Evolutionary conservation across 2,329 filamentous ascomycete genomes (phyloP).

Genomic region (Curvularia lunata): DNA sequence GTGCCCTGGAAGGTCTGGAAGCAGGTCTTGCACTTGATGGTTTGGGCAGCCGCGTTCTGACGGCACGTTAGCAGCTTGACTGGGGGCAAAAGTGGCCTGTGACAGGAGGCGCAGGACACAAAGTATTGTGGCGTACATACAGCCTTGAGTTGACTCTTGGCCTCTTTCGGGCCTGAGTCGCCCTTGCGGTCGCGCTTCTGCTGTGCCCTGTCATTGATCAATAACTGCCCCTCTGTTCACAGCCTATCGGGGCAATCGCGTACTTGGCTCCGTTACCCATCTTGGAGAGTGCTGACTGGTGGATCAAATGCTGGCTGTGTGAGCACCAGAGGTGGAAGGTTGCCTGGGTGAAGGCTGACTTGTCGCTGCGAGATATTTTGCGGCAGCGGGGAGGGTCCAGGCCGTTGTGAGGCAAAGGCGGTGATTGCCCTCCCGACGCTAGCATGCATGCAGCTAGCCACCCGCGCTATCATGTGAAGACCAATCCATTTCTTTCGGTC

Average conservation of each 20-base stretch:
- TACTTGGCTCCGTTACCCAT: slow-evolving; percentile 51
- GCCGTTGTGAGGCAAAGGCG: slow-evolving; percentile 20
- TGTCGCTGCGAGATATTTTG: slow-evolving; percentile 34
- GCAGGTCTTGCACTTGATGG: slow-evolving; percentile 78
- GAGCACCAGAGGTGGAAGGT: slow-evolving; percentile 15
- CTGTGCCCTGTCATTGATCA: slow-evolving; percentile 42
- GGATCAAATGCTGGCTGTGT: slow-evolving; percentile 23
- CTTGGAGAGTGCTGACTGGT: slow-evolving; percentile 22
- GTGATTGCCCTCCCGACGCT: slow-evolving; percentile 17
- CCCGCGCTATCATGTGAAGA: slow-evolving; percentile 24
- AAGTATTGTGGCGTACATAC: slow-evolving; percentile 23
- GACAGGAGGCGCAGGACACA: background rate
- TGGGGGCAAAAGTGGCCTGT: background rate
- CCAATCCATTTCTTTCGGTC: background rate
- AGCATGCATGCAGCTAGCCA: slow-evolving; percentile 17
- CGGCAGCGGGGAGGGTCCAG: slow-evolving; percentile 29
- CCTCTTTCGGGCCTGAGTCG: slow-evolving; percentile 40
- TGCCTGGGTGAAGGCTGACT: slow-evolving; percentile 15
- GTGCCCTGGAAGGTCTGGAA: slow-evolving; percentile 81
- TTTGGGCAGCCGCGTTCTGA: slow-evolving; percentile 75
- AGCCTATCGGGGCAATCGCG: slow-evolving; percentile 3
- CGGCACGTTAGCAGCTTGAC: slow-evolving; percentile 5
- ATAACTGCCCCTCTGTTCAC: slow-evolving; percentile 10
- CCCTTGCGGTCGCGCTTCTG: slow-evolving; percentile 49
- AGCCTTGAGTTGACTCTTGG: slow-evolving; percentile 47